phyloP scores from a whole-genome alignment of 2,329 filamentous ascomycete species.

The Cercospora canescens region DNA sequence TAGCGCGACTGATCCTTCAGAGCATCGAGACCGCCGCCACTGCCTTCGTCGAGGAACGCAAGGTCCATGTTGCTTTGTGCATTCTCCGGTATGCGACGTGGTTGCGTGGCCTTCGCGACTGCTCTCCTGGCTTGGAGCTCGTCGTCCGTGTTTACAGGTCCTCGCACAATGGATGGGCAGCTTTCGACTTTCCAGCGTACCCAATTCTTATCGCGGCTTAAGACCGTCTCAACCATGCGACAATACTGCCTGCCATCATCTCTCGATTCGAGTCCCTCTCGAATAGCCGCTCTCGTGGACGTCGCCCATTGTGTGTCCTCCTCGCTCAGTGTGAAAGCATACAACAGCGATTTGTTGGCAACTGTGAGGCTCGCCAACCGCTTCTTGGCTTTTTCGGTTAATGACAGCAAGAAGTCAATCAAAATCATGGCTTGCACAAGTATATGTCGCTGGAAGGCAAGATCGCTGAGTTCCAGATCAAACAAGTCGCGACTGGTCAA shows the following conservation, averaged over 20 bases:
- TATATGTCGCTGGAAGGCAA: slow-evolving; percentile 91
- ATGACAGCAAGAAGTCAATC: slow-evolving; percentile 90
- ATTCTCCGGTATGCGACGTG: slow-evolving; percentile 67
- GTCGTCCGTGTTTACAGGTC: slow-evolving; percentile 66
- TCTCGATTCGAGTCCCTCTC: slow-evolving; percentile 65
- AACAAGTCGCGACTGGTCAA: slow-evolving; percentile 97
- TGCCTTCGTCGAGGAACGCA: slow-evolving; percentile 72
- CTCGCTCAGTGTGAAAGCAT: slow-evolving; percentile 72
- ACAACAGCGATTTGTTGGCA: slow-evolving; percentile 82
- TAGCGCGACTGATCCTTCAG: slow-evolving; percentile 67
- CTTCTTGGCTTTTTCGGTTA: slow-evolving; percentile 78
- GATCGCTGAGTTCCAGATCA: slow-evolving; percentile 91
- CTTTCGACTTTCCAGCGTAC: slow-evolving; percentile 96
- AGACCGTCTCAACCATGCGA: slow-evolving; percentile 93
- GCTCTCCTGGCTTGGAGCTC: slow-evolving; percentile 69
- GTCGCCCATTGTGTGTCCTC: slow-evolving; percentile 87
- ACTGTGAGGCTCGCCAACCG: slow-evolving; percentile 67
- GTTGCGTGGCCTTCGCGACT: slow-evolving; percentile 66
- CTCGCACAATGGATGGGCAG: slow-evolving; percentile 81
- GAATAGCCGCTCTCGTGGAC: slow-evolving; percentile 75
- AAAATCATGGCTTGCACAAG: slow-evolving; percentile 93
- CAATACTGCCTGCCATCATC: slow-evolving; percentile 88
- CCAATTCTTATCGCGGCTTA: slow-evolving; percentile 97
- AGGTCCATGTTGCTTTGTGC: slow-evolving; percentile 74
- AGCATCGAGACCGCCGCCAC: slow-evolving; percentile 64